Percentiles rank a stretch among this genome's conserved stretches.
Evolutionary conservation across 1,284 basidiomycete genomes (phyloP).

Genomic region (Athelia sp.): DNA sequence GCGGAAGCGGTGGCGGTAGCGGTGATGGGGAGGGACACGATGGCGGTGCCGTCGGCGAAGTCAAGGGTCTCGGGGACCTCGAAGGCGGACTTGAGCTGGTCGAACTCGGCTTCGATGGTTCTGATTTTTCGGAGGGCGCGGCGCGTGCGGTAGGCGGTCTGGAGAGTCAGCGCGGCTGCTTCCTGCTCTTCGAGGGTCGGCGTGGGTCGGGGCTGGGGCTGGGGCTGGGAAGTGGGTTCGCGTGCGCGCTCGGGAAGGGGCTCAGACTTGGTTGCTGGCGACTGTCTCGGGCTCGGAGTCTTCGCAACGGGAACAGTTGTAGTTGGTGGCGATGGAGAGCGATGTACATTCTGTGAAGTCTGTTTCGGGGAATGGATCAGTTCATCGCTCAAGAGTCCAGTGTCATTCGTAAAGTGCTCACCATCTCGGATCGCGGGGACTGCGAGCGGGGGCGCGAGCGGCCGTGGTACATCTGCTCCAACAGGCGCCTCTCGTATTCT

Average conservation of each 20-base stretch:
- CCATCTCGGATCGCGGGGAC: too few species aligned
- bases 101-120: conserved; percentile 25
- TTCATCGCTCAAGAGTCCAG: too few species aligned
- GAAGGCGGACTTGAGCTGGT: conserved; percentile 26
- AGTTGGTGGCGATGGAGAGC: too few species aligned
- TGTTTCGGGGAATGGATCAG: too few species aligned
- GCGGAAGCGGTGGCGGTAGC: background rate
- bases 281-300: too few species aligned
- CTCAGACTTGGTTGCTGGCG: background rate
- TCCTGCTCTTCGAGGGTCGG: background rate
- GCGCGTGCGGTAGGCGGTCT: conserved; percentile 28
- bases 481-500: too few species aligned
- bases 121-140: conserved; percentile 25
- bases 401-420: too few species aligned
- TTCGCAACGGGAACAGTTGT: too few species aligned
- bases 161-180: conserved; percentile 7
- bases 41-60: conserved; percentile 23
- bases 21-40: conserved; percentile 14
- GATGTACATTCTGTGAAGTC: too few species aligned
- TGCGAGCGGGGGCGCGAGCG: too few species aligned
- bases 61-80: conserved; percentile 30
- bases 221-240: background rate
- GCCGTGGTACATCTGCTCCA: too few species aligned
- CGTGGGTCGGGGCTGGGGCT: background rate
- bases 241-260: background rate